Base-by-base conservation (phyloP, 139 green algal species). In the Gonium pectorale region DNA sequence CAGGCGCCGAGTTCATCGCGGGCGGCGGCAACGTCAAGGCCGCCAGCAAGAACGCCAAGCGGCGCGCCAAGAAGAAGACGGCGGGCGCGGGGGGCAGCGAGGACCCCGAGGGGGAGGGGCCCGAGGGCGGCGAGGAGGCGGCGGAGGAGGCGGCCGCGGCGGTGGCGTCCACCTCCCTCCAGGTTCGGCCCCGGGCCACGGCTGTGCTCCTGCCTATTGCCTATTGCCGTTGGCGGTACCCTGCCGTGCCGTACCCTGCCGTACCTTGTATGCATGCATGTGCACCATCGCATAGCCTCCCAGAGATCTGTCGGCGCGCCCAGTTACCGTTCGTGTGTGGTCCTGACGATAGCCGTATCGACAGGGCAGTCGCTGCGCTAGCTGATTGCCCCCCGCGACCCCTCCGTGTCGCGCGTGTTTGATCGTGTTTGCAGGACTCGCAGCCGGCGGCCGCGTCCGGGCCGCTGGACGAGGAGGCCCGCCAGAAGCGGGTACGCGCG, bases 1-100 rank as follows among this genome's bases (percentile, higher is more conserved):
- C 74, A 88, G 83, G 83, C 33, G 83, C 83, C 3, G 83, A 88
- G 31, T 88, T 88, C 46, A 22, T 81, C 8, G 62, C 31, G 7
- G 41, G 41, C 2, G 31, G 29, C 8, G 56, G 67, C 19, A 74
- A 66, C 29, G 81, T 68, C 89, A 96, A 95, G 75, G 86, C 92
- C 13, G 89, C 92, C 0, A 87, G 68, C 46, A 97, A 96, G 84
- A 97, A 97, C 71, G 93, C 93, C 80, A 91, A 89, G 85, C 87
- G 91, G 0, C 86, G 88, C 0, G 84, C 86, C 27, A 92, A 92
- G 72, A 93, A 92, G 81, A 90, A 87, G 79, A 72, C 29, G 6
- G 86, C 41, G 2, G 79, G n/a, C 5, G 86, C 6, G 2, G 86
- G n/a, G 5, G 80, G n/a, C 8, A 80, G 59, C 33, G 79, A 67